Conservation (phyloP, 129 eudicot genomes). For the sunflower (Helianthus annuus) region HanXRQr2.0-SUNRISE NC_035446.2:14149455-14149954, state of each 20-base stretch:
- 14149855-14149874: slow-evolving; percentile 58
- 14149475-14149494: not conserved
- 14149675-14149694: slow-evolving; percentile 24
- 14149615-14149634: not conserved
- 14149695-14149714: slow-evolving; percentile 76
- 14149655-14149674: not conserved
- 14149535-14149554: slow-evolving; percentile 56
- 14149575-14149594: slow-evolving; percentile 65
- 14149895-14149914: slow-evolving; percentile 72
- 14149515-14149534: not conserved
- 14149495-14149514: not conserved
- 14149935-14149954: slow-evolving; percentile 80
- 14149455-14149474: not conserved
- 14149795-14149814: not conserved
- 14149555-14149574: slow-evolving; percentile 91
- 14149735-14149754: slow-evolving; percentile 66
- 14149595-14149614: slow-evolving; percentile 77
- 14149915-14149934: slow-evolving; percentile 73
- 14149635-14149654: not conserved
- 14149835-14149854: slow-evolving; percentile 47
- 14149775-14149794: slow-evolving; percentile 32
- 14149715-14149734: slow-evolving; percentile 87
- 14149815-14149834: not conserved
- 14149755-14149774: slow-evolving; percentile 50
- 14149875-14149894: slow-evolving; percentile 76